Evolutionary conservation across 2,329 filamentous ascomycete species (phyloP), one percentile per base, ranked within the genome.

Genomic region (Dothidotthia symphoricarpi): DNA sequence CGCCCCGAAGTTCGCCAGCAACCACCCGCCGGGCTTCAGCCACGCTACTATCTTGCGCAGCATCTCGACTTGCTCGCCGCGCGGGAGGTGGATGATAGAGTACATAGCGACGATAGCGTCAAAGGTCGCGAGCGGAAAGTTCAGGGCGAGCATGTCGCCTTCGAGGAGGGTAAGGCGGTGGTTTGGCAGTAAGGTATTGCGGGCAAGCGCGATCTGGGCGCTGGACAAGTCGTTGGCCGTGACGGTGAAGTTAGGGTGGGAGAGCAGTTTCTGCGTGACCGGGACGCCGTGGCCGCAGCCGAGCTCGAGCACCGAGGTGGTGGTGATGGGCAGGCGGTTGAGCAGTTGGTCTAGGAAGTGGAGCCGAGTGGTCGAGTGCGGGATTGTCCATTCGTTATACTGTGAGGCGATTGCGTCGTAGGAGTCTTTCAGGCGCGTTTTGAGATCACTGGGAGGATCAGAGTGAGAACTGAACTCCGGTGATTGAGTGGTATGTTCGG

Each of bases 21-120:
- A 45, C 25, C 63, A 63, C 1, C 77, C 77, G 0, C 74, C 75
- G 0, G 73, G 72, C 46, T 69, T 73, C 25, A 81, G 53, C 78
- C 77, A 81, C 6, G 26, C 28, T 0, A 42, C 48, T 14, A 78
- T 69, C 25, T 69, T 66, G n/a, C 35, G 25, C 15, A 81, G 47
- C 39, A 80, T 64, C 15, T 57, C 56, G 0, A 46, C 58, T 58
- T 81, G 77, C 51, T 80, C 75, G 1, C 61, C 59, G 5, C 69
- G 67, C 1, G 76, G 75, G 4, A 81, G 67, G 47, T 81, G 78
- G 34, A 79, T 73, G 34, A 81, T 55, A 24, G 72, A 76, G 57
- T 78, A 80, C 49, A 81, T 71, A 0, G 63, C 77, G 1, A 75
- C 49, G 2, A 78, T 68, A 4, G 71, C 75, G 40, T 78, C 70